phyloP scores from a whole-genome alignment of 352 stramenopile species.

The Blastocystis sp. region DNA sequence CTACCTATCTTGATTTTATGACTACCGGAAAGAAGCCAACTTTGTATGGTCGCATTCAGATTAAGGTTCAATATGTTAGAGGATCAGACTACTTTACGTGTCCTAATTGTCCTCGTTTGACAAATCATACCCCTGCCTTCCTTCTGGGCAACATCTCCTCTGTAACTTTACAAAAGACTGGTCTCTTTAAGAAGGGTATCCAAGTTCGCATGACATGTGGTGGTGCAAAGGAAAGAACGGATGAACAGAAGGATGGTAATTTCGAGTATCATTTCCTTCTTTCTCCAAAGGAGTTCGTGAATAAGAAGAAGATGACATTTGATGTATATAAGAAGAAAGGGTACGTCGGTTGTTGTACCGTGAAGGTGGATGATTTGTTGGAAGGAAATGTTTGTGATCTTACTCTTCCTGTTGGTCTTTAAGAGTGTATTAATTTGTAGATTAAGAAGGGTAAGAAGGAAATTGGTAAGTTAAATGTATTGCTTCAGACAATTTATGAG shows the following conservation, averaged over 20 bases:
- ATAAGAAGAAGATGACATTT: neutral
- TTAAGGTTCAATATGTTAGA: constrained; percentile 50
- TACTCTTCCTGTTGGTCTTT: neutral
- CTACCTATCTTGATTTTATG: neutral
- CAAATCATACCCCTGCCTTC: constrained; percentile 3
- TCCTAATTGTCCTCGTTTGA: constrained; percentile 1
- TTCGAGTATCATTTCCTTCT: constrained; percentile 23
- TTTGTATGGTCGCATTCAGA: neutral
- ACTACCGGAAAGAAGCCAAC: neutral
- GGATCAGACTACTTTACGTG: constrained; percentile 25
- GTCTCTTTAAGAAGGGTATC: neutral
- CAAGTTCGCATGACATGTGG: neutral
- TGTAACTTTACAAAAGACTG: neutral
- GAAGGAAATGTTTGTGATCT: constrained; percentile 24
- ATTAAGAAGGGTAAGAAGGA: neutral
- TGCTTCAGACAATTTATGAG: constrained; percentile 39
- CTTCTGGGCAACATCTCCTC: constrained; percentile 2
- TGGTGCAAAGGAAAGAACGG: neutral
- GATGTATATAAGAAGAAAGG: neutral
- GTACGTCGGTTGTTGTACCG: neutral
- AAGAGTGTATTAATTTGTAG: no score
- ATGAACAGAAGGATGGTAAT: neutral
- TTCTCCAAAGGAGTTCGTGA: neutral
- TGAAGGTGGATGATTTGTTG: constrained; percentile 17
- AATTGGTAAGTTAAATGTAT: neutral